Conservation (phyloP, 2,329 filamentous ascomycete genomes). For the Chaetomium strumarium region DNA sequence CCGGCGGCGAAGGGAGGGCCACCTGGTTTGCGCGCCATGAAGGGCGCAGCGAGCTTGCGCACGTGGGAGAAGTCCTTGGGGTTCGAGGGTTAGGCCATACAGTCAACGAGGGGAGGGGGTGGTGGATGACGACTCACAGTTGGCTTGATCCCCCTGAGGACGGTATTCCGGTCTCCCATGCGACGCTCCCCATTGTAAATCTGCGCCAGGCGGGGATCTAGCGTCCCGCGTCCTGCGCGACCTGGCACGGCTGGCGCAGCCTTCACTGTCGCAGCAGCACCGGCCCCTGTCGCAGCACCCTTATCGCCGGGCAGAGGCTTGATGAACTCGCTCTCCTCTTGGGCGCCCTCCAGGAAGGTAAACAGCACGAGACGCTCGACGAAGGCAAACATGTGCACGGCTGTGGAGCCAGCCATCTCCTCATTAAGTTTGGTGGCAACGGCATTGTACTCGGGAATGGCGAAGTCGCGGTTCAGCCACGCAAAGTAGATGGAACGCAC, state of each 20-base stretch:
- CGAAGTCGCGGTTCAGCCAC: slow-evolving; percentile 87
- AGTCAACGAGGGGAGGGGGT: no score
- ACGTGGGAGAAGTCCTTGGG: slow-evolving; percentile 86
- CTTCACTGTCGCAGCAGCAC: slow-evolving; percentile 34
- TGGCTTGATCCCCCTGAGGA: slow-evolving; percentile 79
- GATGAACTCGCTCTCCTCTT: slow-evolving; percentile 89
- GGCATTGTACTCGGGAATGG: slow-evolving; percentile 86
- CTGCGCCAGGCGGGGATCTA: slow-evolving; percentile 76
- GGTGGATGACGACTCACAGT: slow-evolving; percentile 55
- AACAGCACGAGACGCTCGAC: slow-evolving; percentile 87
- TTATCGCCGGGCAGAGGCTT: slow-evolving; percentile 68
- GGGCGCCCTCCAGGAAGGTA: slow-evolving; percentile 86
- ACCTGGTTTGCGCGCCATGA: slow-evolving; percentile 58
- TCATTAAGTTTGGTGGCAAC: slow-evolving; percentile 76
- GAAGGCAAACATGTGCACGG: slow-evolving; percentile 84
- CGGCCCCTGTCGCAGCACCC: slow-evolving; percentile 34
- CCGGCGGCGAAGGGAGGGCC: slow-evolving; percentile 19
- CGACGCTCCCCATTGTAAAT: slow-evolving; percentile 89
- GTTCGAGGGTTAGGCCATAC: neutral
- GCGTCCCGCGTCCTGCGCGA: slow-evolving; percentile 55
- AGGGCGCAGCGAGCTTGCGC: slow-evolving; percentile 74
- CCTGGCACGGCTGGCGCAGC: slow-evolving; percentile 38
- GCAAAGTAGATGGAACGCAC: slow-evolving; percentile 94
- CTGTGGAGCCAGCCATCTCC: slow-evolving; percentile 60
- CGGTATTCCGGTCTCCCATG: slow-evolving; percentile 88